Percentiles rank a stretch among this genome's conserved stretches.
These are phyloP conservation scores for Aspergillus unguis DNA, from an alignment of 2,329 filamentous ascomycete genomes.

Conservation along the genomic window DNA sequence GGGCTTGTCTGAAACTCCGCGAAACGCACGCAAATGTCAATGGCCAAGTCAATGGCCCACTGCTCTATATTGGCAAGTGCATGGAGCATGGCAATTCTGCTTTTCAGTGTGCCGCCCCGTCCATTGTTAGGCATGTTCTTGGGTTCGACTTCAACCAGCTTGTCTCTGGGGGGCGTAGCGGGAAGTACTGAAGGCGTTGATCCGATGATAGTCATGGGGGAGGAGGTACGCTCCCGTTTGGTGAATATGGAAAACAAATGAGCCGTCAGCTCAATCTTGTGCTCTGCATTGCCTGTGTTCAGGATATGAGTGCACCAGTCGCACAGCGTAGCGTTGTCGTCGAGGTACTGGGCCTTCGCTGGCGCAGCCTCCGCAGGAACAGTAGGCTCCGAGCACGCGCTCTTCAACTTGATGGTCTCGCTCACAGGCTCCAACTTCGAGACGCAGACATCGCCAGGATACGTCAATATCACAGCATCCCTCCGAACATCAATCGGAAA, in stretches of 20 bases:
- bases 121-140: slow-evolving; percentile 41
- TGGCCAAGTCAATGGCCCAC: slow-evolving; percentile 49
- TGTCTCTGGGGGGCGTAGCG: slow-evolving; percentile 42
- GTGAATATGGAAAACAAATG: slow-evolving; percentile 45
- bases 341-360: slow-evolving; percentile 31
- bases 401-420: slow-evolving; percentile 47
- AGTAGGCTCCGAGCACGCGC: background rate
- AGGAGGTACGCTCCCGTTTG: slow-evolving; percentile 36
- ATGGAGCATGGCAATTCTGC: slow-evolving; percentile 47
- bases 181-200: slow-evolving; percentile 36
- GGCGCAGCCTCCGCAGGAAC: slow-evolving; percentile 4
- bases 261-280: slow-evolving; percentile 47
- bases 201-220: slow-evolving; percentile 43
- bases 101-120: slow-evolving; percentile 44
- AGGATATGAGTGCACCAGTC: slow-evolving; percentile 49
- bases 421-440: slow-evolving; percentile 42
- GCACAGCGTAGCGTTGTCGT: slow-evolving; percentile 44
- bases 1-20: slow-evolving; percentile 41
- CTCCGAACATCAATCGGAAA: slow-evolving; percentile 42
- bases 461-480: slow-evolving; percentile 35
- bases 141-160: slow-evolving; percentile 39
- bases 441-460: slow-evolving; percentile 27
- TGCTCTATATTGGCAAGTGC: slow-evolving; percentile 50
- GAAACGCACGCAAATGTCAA: slow-evolving; percentile 49
- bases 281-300: slow-evolving; percentile 45